Conservation (phyloP, 768 basidiomycete species). For the Phanerochaete sordida region DNA sequence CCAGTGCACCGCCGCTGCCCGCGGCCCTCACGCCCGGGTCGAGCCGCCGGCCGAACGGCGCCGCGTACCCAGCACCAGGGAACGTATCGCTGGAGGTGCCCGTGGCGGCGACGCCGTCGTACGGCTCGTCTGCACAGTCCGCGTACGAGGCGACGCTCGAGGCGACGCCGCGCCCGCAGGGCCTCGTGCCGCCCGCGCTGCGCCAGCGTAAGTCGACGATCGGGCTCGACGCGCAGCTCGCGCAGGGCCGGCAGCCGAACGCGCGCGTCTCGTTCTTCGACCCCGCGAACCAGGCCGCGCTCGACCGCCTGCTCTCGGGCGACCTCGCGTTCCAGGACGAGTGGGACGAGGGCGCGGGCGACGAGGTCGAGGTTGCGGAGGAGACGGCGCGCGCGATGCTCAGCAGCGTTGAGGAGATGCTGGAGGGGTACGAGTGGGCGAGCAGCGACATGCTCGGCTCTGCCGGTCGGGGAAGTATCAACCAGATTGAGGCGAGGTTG, state of each 20-base stretch:
- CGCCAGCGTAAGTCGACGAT: not conserved
- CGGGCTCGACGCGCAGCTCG: not conserved
- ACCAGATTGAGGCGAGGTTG: constrained; percentile 87
- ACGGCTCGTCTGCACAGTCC: constrained; percentile 7
- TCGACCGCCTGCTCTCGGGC: constrained; percentile 65
- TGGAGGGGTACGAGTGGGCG: constrained; percentile 98
- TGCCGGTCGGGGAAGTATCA: constrained; percentile 70
- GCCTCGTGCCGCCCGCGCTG: not conserved
- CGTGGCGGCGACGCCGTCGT: constrained; percentile 1
- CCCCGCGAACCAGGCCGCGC: constrained; percentile 66
- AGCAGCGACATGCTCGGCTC: constrained; percentile 72
- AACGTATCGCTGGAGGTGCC: constrained; percentile 5
- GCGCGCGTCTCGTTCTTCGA: constrained; percentile 82
- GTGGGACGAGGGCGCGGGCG: constrained; percentile 37
- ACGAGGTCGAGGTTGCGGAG: constrained; percentile 42
- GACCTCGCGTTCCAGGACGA: constrained; percentile 39
- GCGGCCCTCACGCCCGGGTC: not conserved
- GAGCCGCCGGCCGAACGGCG: constrained; percentile 6
- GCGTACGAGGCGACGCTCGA: not conserved
- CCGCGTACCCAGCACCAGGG: not conserved
- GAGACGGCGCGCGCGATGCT: constrained; percentile 80
- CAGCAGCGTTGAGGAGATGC: constrained; percentile 94
- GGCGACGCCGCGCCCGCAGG: constrained; percentile 9
- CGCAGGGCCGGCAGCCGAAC: constrained; percentile 50
- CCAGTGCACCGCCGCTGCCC: not conserved